phyloP scores from a whole-genome alignment of 106 monocot species.

The Triglochin maritima region DNA sequence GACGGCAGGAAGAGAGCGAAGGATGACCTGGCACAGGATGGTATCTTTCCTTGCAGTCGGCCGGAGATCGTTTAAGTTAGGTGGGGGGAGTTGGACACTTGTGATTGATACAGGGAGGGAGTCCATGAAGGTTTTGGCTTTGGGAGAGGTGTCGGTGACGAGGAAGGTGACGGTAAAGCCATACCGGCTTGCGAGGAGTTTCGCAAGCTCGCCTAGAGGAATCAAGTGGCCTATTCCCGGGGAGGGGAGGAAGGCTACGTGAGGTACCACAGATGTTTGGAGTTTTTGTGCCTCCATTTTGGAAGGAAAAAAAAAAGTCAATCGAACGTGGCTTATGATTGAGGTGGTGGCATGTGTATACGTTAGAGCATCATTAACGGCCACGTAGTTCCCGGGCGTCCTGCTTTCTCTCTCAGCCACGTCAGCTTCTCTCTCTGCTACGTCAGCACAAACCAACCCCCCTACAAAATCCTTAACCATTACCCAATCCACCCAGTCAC shows the following conservation, averaged over 20 bases:
- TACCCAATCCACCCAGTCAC: too few species aligned
- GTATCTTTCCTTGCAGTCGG: constrained; percentile 18
- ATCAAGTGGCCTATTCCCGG: constrained; percentile 68
- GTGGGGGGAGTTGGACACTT: constrained; percentile 27
- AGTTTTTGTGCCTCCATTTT: too few species aligned
- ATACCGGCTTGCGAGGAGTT: constrained; percentile 23
- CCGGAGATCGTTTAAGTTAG: constrained; percentile 37
- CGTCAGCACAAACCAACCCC: too few species aligned
- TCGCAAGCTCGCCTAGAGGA: constrained; percentile 45
- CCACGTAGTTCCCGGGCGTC: too few species aligned
- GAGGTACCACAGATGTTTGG: neutral
- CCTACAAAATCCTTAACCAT: too few species aligned
- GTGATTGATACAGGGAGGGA: constrained; percentile 30
- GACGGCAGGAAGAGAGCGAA: constrained; percentile 32
- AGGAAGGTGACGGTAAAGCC: constrained; percentile 42
- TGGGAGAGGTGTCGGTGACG: constrained; percentile 16
- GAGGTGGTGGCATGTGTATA: too few species aligned
- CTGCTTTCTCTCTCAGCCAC: too few species aligned
- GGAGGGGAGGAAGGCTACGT: constrained; percentile 29
- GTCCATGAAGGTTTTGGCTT: constrained; percentile 22
- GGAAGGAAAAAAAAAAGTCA: too few species aligned
- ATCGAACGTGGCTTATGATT: too few species aligned
- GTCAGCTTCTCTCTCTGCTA: too few species aligned
- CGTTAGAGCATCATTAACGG: too few species aligned
- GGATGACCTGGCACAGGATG: constrained; percentile 9